These are phyloP conservation scores for Stereocaulon alpinum DNA, from an alignment of 495 filamentous ascomycete genomes.

Conservation along the genomic window DNA sequence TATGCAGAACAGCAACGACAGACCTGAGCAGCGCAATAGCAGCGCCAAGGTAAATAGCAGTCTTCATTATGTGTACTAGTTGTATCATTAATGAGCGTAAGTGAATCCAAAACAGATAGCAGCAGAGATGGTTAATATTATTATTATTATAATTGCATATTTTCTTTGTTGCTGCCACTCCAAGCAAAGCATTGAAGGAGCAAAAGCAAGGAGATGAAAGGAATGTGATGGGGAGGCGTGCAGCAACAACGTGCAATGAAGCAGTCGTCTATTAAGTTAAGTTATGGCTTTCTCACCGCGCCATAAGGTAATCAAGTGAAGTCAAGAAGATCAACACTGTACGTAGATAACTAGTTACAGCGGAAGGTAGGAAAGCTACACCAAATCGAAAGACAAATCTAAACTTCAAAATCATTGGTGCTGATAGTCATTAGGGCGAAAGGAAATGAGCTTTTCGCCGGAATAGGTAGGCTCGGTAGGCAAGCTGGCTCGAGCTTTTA, in stretches of 20 bases:
- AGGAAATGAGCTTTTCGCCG: slow-evolving; percentile 1
- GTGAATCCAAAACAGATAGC: not conserved
- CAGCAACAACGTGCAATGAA: too few relatives aligned
- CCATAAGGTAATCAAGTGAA: too few relatives aligned
- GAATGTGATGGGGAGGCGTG: too few relatives aligned
- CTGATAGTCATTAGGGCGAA: not conserved
- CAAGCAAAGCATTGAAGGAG: not conserved
- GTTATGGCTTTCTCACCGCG: too few relatives aligned
- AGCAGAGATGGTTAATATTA: not conserved
- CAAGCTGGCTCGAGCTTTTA: not conserved
- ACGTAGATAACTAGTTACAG: too few relatives aligned
- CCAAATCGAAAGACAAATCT: too few relatives aligned
- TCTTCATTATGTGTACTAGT: slow-evolving; percentile 47
- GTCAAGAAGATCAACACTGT: too few relatives aligned
- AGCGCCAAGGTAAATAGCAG: slow-evolving; percentile 49
- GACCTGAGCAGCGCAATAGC: slow-evolving; percentile 56
- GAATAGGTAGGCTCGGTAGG: too few relatives aligned
- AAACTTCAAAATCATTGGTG: not conserved
- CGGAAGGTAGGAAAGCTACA: too few relatives aligned
- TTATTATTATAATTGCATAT: not conserved
- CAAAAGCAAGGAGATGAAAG: not conserved
- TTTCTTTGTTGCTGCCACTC: slow-evolving; percentile 2
- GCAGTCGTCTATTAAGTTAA: too few relatives aligned
- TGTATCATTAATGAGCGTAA: slow-evolving; percentile 5
- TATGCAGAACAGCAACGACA: slow-evolving; percentile 36